These are phyloP conservation scores for Cyberlindnera misumaiensis DNA, from an alignment of 805 yeast species.

Conservation along the genomic window DNA sequence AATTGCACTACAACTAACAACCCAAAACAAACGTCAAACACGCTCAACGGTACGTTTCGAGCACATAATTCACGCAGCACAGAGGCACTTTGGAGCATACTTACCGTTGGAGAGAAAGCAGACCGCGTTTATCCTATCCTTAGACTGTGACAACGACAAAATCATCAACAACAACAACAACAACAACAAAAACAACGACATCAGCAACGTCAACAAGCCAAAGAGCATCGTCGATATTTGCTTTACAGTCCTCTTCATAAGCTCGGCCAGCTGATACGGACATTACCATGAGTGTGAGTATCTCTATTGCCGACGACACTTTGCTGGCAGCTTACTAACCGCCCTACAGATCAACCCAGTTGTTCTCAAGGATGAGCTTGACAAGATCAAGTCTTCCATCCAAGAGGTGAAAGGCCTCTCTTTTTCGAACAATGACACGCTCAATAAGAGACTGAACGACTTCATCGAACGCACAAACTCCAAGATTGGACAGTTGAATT, in stretches of 20 bases:
- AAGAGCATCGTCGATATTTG: too few relatives aligned
- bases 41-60: neutral
- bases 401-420: slow-evolving; percentile 18
- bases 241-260: too few relatives aligned
- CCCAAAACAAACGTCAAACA: slow-evolving; percentile 1
- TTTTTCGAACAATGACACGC: slow-evolving; percentile 15
- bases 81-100: too few relatives aligned
- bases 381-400: slow-evolving; percentile 16
- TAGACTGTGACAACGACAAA: too few relatives aligned
- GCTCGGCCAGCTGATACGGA: too few relatives aligned
- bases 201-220: too few relatives aligned
- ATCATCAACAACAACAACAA: too few relatives aligned
- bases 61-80: too few relatives aligned
- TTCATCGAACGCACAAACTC: slow-evolving; percentile 18
- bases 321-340: neutral
- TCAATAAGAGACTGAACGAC: slow-evolving; percentile 19
- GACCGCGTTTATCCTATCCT: too few relatives aligned
- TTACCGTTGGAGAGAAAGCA: too few relatives aligned
- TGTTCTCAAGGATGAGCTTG: slow-evolving; percentile 19
- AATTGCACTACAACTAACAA: slow-evolving; percentile 1
- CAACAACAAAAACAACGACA: too few relatives aligned
- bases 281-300: neutral
- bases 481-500: slow-evolving; percentile 16
- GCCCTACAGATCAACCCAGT: slow-evolving; percentile 11
- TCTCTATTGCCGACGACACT: neutral